phyloP scores from a whole-genome alignment of 768 basidiomycete species.

The Trametes punicea region DNA sequence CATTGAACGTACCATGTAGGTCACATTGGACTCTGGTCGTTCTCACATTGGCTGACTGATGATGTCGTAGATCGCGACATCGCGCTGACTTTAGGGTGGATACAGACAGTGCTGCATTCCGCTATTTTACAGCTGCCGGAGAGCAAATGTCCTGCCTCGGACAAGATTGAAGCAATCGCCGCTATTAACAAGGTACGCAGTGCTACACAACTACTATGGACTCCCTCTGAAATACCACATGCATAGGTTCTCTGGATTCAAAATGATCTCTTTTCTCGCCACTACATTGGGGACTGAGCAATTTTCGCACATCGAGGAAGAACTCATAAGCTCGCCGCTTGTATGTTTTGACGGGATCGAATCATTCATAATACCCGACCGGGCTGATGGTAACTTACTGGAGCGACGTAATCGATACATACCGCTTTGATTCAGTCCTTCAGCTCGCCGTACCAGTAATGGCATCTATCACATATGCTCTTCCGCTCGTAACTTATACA shows the following conservation, averaged over 20 bases:
- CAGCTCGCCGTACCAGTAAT: no score
- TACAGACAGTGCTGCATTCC: conserved; percentile 43
- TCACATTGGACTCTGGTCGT: not conserved
- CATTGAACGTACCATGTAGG: conserved; percentile 30
- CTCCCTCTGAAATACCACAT: not conserved
- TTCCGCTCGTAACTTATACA: no score
- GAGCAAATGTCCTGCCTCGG: conserved; percentile 30
- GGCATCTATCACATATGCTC: no score
- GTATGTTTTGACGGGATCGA: no score
- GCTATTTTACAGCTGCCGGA: conserved; percentile 41
- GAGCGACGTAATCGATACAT: not conserved
- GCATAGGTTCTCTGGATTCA: conserved; percentile 47
- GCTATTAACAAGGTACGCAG: conserved; percentile 43
- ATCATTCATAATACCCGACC: no score
- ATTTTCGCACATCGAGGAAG: no score
- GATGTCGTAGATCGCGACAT: conserved; percentile 37
- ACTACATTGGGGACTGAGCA: conserved; percentile 38
- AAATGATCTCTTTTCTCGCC: conserved; percentile 45
- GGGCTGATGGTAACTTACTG: no score
- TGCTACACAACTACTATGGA: not conserved
- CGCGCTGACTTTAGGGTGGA: conserved; percentile 41
- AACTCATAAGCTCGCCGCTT: no score
- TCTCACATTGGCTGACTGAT: conserved; percentile 11
- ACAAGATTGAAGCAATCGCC: conserved; percentile 40
- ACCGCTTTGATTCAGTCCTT: no score